Conservation (phyloP, 169 alveolate genomes). For the Cryptosporidium tyzzeri region DNA sequence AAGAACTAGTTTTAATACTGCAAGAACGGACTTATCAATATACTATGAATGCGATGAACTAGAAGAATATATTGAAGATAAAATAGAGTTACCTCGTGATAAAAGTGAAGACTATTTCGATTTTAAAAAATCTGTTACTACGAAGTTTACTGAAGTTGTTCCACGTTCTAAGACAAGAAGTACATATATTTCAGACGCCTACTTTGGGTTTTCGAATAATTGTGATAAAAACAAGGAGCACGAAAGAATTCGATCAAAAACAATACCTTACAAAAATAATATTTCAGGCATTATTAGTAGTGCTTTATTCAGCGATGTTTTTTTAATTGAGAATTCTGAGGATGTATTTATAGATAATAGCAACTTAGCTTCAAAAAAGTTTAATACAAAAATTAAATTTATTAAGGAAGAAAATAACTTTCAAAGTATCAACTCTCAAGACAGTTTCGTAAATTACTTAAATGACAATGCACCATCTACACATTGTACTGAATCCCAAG, state of each 20-base stretch:
- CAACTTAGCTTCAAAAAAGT: neutral
- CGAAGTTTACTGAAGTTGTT: constrained; percentile 1
- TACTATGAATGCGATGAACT: constrained; percentile 25
- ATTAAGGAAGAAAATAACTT: neutral
- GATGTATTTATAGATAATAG: neutral
- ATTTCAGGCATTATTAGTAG: neutral
- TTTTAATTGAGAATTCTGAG: neutral
- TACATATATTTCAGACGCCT: neutral
- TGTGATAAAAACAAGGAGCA: neutral
- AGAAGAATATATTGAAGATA: neutral
- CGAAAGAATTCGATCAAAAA: constrained; percentile 4
- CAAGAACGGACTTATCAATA: constrained; percentile 44
- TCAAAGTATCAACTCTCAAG: neutral
- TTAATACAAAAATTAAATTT: neutral
- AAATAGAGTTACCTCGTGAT: neutral
- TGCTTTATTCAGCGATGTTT: neutral
- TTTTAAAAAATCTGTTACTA: neutral
- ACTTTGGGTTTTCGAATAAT: neutral
- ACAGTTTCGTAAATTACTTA: neutral
- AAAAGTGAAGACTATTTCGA: too few relatives aligned
- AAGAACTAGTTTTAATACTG: constrained; percentile 59
- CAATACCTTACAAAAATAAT: neutral
- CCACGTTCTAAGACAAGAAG: constrained; percentile 24
- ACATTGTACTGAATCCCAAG: neutral
- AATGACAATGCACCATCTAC: neutral